Percentiles rank a stretch among this genome's conserved stretches.
phyloP scores from a whole-genome alignment of 495 filamentous ascomycete species.

The Haplographium delicatum region DNA sequence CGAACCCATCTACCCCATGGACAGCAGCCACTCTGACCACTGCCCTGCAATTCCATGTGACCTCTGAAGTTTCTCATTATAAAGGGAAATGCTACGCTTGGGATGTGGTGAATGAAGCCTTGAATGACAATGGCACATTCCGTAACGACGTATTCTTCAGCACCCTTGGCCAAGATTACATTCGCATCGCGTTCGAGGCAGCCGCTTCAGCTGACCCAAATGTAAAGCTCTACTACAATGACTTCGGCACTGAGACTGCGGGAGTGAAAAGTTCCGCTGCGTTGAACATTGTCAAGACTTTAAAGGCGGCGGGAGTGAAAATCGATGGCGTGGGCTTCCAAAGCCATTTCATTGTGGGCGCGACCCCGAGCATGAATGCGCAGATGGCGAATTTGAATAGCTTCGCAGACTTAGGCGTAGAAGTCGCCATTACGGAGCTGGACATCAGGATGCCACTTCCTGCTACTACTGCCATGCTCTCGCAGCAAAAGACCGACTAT shows the following conservation, averaged over 20 bases:
- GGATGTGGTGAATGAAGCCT: constrained; percentile 65
- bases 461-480: constrained; percentile 33
- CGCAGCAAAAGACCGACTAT: constrained; percentile 55
- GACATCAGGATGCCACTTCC: constrained; percentile 46
- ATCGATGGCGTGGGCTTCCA: constrained; percentile 13
- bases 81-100: constrained; percentile 58
- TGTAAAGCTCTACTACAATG: constrained; percentile 62
- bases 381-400: constrained; percentile 53
- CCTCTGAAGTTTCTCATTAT: constrained; percentile 48
- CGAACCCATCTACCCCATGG: constrained; percentile 32
- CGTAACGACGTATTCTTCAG: constrained; percentile 54
- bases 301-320: constrained; percentile 35
- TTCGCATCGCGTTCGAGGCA: constrained; percentile 56
- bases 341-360: constrained; percentile 30
- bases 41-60: constrained; percentile 56
- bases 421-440: constrained; percentile 58
- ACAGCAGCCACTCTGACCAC: constrained; percentile 43
- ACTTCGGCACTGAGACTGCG: constrained; percentile 48
- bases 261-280: constrained; percentile 2
- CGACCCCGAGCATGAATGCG: constrained; percentile 34
- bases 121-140: constrained; percentile 56
- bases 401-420: constrained; percentile 29
- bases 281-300: constrained; percentile 47
- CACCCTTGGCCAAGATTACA: constrained; percentile 48
- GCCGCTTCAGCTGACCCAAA: constrained; percentile 51